These are phyloP conservation scores for Trichoderma sp. DNA, from an alignment of 2,329 filamentous ascomycete species.

Conservation along the genomic window DNA sequence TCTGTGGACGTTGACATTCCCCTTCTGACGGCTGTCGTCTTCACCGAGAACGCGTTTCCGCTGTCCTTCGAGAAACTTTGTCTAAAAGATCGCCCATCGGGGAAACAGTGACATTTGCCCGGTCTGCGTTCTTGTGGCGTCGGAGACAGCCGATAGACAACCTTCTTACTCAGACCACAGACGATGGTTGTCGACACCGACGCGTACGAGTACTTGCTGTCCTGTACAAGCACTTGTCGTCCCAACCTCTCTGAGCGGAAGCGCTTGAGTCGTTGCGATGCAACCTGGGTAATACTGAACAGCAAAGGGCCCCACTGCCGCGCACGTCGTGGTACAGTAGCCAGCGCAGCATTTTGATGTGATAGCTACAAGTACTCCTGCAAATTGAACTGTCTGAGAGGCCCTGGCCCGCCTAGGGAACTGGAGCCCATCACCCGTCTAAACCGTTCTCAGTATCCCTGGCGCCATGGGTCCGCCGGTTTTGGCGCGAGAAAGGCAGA, in stretches of 20 bases:
- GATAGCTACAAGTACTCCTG: not conserved
- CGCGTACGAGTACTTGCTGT: not conserved
- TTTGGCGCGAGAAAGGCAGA: not conserved
- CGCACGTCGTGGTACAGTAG: conserved; percentile 8
- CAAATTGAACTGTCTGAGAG: conserved; percentile 1
- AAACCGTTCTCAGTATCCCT: not conserved
- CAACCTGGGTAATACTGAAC: not conserved
- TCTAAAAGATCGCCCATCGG: not conserved
- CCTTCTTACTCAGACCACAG: not conserved
- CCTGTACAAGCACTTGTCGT: not conserved
- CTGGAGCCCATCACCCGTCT: not conserved
- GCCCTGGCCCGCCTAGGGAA: not conserved
- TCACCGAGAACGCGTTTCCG: not conserved
- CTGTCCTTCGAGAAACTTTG: not conserved
- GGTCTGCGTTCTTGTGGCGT: not conserved
- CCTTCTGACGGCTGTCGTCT: not conserved
- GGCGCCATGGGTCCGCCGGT: not conserved
- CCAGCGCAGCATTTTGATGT: not conserved
- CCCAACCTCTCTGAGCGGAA: not conserved
- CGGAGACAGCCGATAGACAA: not conserved
- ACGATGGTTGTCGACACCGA: not conserved
- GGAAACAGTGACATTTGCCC: not conserved
- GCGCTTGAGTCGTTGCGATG: conserved; percentile 8
- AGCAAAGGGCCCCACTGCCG: not conserved
- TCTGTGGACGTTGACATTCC: not conserved